A percentile compares a stretch with the other conserved stretches of the same genome.
phyloP scores from a whole-genome alignment of 2,329 filamentous ascomycete genomes.

The Sporothrix schenckii region DNA sequence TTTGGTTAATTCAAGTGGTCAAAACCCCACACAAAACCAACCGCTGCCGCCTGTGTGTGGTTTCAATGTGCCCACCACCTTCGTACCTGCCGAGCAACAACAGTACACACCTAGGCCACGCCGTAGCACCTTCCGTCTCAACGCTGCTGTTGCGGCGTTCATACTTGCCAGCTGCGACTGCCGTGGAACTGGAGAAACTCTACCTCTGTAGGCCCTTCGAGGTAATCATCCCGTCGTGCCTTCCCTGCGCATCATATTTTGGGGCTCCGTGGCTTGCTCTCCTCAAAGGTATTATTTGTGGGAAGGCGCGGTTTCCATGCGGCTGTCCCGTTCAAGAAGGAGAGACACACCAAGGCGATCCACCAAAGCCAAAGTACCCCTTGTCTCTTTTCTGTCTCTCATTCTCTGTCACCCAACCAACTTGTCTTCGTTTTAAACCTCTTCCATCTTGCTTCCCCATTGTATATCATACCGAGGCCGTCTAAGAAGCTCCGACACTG shows the following conservation, averaged over 20 bases:
- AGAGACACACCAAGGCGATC: conserved; percentile 1
- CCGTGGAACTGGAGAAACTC: conserved; percentile 11
- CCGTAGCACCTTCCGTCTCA: conserved; percentile 7
- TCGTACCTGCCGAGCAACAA: conserved; percentile 19
- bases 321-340: not conserved
- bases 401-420: not conserved
- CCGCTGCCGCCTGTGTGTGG: not conserved
- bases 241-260: not conserved
- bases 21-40: not conserved
- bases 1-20: not conserved
- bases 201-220: conserved; percentile 12
- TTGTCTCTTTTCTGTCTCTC: not conserved
- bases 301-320: conserved; percentile 6
- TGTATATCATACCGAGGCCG: not conserved
- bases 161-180: not conserved
- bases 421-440: not conserved
- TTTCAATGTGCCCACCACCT: not conserved
- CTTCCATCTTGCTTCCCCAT: not conserved
- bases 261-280: not conserved
- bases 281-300: not conserved
- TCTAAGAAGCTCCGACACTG: conserved; percentile 1
- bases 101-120: not conserved
- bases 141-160: not conserved
- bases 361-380: conserved; percentile 5
- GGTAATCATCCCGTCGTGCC: not conserved